phyloP scores from a whole-genome alignment of 352 stramenopile genomes.

The Pythium rhizo-oryzae region DNA sequence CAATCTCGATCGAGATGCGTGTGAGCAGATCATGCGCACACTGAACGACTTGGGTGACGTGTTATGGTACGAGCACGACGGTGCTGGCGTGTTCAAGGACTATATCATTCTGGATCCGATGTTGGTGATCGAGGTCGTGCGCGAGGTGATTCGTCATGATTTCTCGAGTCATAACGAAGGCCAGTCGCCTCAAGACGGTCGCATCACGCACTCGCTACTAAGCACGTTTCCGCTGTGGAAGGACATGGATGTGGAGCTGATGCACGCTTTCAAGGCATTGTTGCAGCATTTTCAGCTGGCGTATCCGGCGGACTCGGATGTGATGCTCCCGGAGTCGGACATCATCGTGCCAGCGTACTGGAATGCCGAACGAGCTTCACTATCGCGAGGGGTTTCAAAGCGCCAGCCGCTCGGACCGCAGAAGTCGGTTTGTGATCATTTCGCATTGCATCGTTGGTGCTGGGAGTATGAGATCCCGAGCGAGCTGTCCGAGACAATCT shows the following conservation, averaged over 20 bases:
- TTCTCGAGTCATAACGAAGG: neutral
- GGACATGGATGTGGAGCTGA: conserved; percentile 30
- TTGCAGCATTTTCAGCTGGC: conserved; percentile 32
- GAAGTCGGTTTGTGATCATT: conserved; percentile 2
- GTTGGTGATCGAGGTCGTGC: conserved; percentile 35
- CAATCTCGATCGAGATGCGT: neutral
- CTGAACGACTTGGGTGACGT: conserved; percentile 26
- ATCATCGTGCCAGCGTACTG: conserved; percentile 17
- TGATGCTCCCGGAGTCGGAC: conserved; percentile 23
- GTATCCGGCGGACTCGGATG: conserved; percentile 24
- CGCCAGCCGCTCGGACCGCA: neutral
- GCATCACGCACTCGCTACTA: neutral
- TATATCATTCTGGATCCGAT: conserved; percentile 26
- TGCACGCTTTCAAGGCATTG: conserved; percentile 34
- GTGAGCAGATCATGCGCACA: conserved; percentile 22
- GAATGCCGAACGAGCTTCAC: neutral
- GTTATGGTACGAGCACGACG: conserved; percentile 24
- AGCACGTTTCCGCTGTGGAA: conserved; percentile 14
- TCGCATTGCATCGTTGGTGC: conserved; percentile 9
- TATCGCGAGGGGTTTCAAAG: neutral
- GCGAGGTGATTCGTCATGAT: conserved; percentile 22
- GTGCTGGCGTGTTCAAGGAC: conserved; percentile 13
- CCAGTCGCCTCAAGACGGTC: conserved; percentile 1
- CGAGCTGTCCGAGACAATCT: conserved; percentile 33
- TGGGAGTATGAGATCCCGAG: conserved; percentile 37